These are phyloP conservation scores for Termitomyces sp. DNA, from an alignment of 768 basidiomycete species.

Conservation along the genomic window DNA sequence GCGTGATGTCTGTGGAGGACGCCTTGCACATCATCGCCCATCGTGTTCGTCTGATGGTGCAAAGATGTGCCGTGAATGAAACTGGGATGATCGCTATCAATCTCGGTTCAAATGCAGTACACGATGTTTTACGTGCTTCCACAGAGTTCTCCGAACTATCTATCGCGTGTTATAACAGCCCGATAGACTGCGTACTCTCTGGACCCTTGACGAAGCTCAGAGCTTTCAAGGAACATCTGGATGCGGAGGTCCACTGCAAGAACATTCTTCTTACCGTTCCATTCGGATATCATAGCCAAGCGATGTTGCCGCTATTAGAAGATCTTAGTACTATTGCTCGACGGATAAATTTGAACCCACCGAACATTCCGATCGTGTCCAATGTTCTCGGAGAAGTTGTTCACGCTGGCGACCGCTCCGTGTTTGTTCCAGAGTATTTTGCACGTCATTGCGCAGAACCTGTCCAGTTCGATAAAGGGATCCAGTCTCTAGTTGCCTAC, in stretches of 20 bases:
- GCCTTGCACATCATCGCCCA: conserved; percentile 54
- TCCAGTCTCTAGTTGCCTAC: conserved; percentile 32
- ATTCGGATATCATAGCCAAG: conserved; percentile 62
- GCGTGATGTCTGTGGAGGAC: conserved; percentile 48
- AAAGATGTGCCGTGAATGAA: conserved; percentile 33
- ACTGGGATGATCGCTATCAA: conserved; percentile 63
- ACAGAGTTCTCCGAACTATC: conserved; percentile 30
- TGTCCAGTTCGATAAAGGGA: conserved; percentile 48
- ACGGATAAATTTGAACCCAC: conserved; percentile 33
- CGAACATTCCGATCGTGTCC: conserved; percentile 57
- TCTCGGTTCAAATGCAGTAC: conserved; percentile 27
- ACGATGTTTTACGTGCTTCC: conserved; percentile 28
- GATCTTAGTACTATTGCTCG: conserved; percentile 38
- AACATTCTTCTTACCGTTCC: conserved; percentile 44
- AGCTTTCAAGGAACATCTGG: conserved; percentile 35
- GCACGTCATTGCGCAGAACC: conserved; percentile 53
- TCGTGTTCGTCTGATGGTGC: conserved; percentile 52
- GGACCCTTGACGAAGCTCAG: conserved; percentile 43
- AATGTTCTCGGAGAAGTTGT: conserved; percentile 53
- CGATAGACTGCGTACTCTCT: conserved; percentile 51
- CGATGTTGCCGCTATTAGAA: conserved; percentile 54
- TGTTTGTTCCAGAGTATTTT: conserved; percentile 50
- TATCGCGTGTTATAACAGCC: conserved; percentile 61
- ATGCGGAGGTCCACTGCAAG: conserved; percentile 29
- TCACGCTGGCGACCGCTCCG: conserved; percentile 40